These are phyloP conservation scores for Zasmidium angulare DNA, from an alignment of 2,329 filamentous ascomycete genomes.

Conservation along the genomic window DNA sequence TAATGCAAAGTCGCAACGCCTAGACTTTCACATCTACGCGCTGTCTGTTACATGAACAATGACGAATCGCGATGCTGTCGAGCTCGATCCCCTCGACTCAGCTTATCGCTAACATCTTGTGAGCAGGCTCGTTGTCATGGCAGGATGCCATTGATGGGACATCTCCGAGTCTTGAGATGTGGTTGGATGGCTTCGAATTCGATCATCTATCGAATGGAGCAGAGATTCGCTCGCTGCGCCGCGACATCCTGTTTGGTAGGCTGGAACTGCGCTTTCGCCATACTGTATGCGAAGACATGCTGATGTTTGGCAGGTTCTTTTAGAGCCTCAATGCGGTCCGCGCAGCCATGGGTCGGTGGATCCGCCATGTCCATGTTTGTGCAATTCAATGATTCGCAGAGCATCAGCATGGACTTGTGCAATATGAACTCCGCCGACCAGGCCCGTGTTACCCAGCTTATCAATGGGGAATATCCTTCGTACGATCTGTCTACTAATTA, in stretches of 20 bases:
- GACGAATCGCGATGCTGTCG: too few species aligned
- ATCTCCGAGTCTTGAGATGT: constrained; percentile 22
- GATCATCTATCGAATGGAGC: constrained; percentile 47
- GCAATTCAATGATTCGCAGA: constrained; percentile 47
- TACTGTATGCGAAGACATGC: neutral
- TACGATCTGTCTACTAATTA: constrained; percentile 42
- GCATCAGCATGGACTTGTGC: constrained; percentile 46
- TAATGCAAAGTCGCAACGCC: too few species aligned
- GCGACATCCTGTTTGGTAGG: constrained; percentile 50
- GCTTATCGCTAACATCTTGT: neutral
- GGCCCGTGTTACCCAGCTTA: constrained; percentile 24
- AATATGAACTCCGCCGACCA: constrained; percentile 39
- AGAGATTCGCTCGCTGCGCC: constrained; percentile 43
- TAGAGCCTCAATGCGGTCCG: constrained; percentile 44
- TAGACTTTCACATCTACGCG: too few species aligned
- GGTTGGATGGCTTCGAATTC: constrained; percentile 19
- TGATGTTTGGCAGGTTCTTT: constrained; percentile 33
- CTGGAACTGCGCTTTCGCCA: neutral
- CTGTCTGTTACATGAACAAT: too few species aligned
- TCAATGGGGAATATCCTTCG: constrained; percentile 22
- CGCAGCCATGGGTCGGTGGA: constrained; percentile 38
- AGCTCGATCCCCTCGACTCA: too few species aligned
- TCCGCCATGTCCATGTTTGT: constrained; percentile 49
- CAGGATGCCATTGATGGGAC: constrained; percentile 21
- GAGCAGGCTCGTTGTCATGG: constrained; percentile 16